Percentiles rank a stretch among this genome's conserved stretches.
Evolutionary conservation across 148 eudicot genomes (phyloP).

Genomic region (Rhododendron henanense): DNA sequence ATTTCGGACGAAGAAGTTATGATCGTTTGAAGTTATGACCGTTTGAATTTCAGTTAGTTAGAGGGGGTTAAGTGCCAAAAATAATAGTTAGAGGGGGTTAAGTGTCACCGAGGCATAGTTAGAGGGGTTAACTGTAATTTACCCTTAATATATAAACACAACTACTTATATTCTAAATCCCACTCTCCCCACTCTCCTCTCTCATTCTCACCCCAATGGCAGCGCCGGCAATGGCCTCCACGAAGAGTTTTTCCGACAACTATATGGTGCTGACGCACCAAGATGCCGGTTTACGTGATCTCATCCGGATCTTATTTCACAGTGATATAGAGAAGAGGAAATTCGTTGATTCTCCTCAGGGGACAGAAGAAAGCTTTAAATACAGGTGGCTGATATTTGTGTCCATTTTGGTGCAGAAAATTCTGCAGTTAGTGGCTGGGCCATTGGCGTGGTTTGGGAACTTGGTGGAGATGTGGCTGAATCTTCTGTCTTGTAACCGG

Average conservation of each 20-base stretch:
- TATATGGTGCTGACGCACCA: conserved; percentile 32
- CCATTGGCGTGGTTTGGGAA: conserved; percentile 24
- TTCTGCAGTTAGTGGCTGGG: neutral
- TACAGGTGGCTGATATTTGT: conserved; percentile 29
- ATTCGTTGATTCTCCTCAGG: conserved; percentile 26
- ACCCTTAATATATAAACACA: neutral
- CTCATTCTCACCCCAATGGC: neutral
- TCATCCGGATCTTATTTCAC: conserved; percentile 19
- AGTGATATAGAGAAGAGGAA: conserved; percentile 16
- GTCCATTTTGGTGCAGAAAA: conserved; percentile 24
- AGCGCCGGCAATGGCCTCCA: conserved; percentile 4
- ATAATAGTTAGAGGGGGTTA: too few species aligned
- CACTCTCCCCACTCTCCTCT: neutral
- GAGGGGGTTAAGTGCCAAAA: too few species aligned
- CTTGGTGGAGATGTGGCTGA: conserved; percentile 26
- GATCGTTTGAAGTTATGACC: too few species aligned
- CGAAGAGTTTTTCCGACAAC: conserved; percentile 18
- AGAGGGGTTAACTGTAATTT: too few species aligned
- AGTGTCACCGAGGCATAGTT: too few species aligned
- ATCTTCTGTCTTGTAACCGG: conserved; percentile 21
- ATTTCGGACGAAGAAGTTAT: too few species aligned
- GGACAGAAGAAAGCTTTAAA: neutral
- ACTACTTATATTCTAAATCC: neutral
- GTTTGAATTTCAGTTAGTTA: too few species aligned
- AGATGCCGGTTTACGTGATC: conserved; percentile 14